Percentiles rank a stretch among this genome's conserved stretches.
phyloP scores from a whole-genome alignment of 371 early-diverging fungal genomes.

The Mortierella sp. region DNA sequence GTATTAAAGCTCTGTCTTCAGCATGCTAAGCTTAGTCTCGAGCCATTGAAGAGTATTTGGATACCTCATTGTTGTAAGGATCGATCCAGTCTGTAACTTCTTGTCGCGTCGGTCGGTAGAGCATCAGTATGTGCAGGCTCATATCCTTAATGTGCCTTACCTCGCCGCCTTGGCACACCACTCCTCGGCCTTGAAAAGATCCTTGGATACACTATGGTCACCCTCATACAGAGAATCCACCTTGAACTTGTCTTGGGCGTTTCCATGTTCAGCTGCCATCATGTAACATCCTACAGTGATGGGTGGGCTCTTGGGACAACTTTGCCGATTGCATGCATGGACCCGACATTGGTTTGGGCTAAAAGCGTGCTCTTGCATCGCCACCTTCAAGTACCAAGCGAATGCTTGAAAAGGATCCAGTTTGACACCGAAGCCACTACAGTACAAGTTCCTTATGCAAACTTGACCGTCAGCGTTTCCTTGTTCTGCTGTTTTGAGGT shows the following conservation, averaged over 20 bases:
- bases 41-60: too few species aligned
- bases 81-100: too few species aligned
- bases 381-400: background rate
- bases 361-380: background rate
- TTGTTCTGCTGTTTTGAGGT: conserved; percentile 60
- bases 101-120: too few species aligned
- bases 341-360: background rate
- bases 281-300: background rate
- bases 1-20: too few species aligned
- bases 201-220: background rate
- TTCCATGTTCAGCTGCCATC: background rate
- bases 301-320: background rate
- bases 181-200: background rate
- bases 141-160: background rate
- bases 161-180: background rate
- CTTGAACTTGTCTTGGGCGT: background rate
- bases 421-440: background rate
- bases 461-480: background rate
- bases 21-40: too few species aligned
- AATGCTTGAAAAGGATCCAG: background rate
- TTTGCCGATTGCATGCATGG: background rate
- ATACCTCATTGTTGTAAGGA: too few species aligned
- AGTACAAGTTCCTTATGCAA: conserved; percentile 60
- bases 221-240: background rate
- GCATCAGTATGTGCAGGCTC: too few species aligned